Conservation (phyloP, 2,329 filamentous ascomycete species). For the Juglanconis sp. region DNA sequence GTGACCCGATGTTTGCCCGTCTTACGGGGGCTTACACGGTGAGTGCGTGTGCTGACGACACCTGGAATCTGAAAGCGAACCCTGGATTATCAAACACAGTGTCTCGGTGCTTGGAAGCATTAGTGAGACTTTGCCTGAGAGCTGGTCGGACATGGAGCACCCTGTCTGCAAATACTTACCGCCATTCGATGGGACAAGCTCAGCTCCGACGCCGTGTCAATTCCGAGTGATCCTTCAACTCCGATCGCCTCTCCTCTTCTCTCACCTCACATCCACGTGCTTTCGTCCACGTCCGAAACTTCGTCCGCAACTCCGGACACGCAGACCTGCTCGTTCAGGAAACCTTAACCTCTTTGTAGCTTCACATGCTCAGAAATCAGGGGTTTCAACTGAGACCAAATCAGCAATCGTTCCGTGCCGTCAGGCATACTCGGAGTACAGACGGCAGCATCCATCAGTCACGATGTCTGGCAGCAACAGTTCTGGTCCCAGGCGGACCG, state of each 20-base stretch:
- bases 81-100: background rate
- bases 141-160: background rate
- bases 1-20: background rate
- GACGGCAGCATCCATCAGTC: background rate
- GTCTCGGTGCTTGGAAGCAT: background rate
- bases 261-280: background rate
- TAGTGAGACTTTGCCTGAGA: background rate
- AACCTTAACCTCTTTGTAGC: background rate
- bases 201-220: background rate
- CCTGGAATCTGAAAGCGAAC: background rate
- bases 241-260: background rate
- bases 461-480: constrained; percentile 9
- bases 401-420: background rate
- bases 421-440: background rate
- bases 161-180: background rate
- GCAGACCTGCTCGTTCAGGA: background rate
- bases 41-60: background rate
- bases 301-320: too few species aligned
- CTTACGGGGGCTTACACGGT: background rate
- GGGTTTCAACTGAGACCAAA: background rate
- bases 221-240: background rate
- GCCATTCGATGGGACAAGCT: background rate
- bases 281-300: background rate
- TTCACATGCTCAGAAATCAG: background rate
- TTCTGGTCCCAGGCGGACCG: constrained; percentile 24